Evolutionary conservation across 805 yeast species (phyloP).

Genomic region (Cyberlindnera maclurae): DNA sequence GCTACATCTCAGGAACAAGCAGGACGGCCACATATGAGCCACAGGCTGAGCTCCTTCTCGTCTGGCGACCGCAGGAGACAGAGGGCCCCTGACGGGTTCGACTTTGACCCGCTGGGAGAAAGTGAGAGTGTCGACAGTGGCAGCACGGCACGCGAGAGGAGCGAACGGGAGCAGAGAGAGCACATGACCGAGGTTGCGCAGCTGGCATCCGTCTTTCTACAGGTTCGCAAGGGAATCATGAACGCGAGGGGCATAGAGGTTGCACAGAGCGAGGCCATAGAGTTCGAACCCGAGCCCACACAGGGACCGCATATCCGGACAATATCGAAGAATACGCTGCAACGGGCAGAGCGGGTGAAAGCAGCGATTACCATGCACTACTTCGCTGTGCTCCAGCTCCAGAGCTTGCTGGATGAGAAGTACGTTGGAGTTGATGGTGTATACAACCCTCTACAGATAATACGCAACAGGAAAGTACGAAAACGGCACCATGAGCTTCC

Average conservation of each 20-base stretch:
- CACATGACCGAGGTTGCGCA: slow-evolving; percentile 28
- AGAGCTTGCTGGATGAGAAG: slow-evolving; percentile 11
- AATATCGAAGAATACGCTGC: slow-evolving; percentile 30
- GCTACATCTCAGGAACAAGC: neutral
- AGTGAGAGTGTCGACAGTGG: too few relatives aligned
- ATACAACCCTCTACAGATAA: slow-evolving; percentile 79
- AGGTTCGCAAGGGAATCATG: slow-evolving; percentile 35
- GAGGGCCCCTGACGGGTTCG: slow-evolving; percentile 15
- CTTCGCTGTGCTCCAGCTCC: slow-evolving; percentile 18
- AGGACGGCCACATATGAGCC: neutral
- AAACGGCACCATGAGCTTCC: slow-evolving; percentile 43
- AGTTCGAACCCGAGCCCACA: slow-evolving; percentile 16
- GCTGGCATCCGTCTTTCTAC: slow-evolving; percentile 33
- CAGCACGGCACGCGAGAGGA: neutral
- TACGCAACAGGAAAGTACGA: slow-evolving; percentile 60
- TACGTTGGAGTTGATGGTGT: slow-evolving; percentile 50
- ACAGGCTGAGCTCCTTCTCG: neutral
- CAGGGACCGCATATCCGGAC: slow-evolving; percentile 15
- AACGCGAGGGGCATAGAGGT: slow-evolving; percentile 35
- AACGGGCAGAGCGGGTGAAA: slow-evolving; percentile 44
- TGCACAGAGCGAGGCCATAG: slow-evolving; percentile 12
- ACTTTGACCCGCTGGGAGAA: slow-evolving; percentile 17
- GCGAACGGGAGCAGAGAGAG: slow-evolving; percentile 2
- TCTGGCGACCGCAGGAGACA: neutral
- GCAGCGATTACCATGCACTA: slow-evolving; percentile 26